Evolutionary conservation across 441 rosid genomes (phyloP), one percentile per base, ranked within the genome.

Genomic region (Adansonia gregorii): DNA sequence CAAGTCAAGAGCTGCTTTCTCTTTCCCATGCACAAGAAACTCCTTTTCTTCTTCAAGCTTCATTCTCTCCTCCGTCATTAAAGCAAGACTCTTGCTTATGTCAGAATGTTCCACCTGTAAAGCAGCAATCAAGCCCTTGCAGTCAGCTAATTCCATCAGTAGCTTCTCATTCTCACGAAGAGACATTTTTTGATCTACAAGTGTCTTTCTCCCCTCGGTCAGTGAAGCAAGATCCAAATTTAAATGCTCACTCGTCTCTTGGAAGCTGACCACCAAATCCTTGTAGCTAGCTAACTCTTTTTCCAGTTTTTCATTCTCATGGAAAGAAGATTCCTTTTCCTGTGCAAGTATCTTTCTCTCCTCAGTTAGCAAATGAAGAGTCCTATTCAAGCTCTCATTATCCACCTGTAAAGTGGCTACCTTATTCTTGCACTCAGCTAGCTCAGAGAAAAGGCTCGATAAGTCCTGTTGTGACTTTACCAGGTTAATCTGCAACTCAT

Each of bases 41-140:
- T 87, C 83, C 80, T 87, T 91, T 78, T 91, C 91, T 83, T 87
- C 93, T 83, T 88, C 83, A 77, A 89, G 86, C 80, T 85, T 90
- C 71, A 80, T 85, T 80, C 80, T 85, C 75, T 81, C 89, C 63
- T 83, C 89, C 24, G 78, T 78, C 78, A 86, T 58, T 48, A 83
- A 75, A 48, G 88, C 82, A 85, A 89, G 75, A 81, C 61, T 82
- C 79, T 49, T 91, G 79, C 79, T 88, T 45, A 84, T 79, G 78
- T 83, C 79, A 46, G 86, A 82, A 71, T 72, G 86, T 76, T 94
- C 95, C 43, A 48, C 82, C 85, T 83, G 90, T 79, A 89, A 89
- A 83, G 90, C 79, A 78, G 85, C 90, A 73, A 87, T 45, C 79
- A 84, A 64, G 76, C 63, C 87, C 84, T 87, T 86, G 87, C 86